Evolutionary conservation across 179 eudicot species (phyloP), one percentile per base, ranked within the genome.

Genomic region (Amaranthus tricolor): DNA sequence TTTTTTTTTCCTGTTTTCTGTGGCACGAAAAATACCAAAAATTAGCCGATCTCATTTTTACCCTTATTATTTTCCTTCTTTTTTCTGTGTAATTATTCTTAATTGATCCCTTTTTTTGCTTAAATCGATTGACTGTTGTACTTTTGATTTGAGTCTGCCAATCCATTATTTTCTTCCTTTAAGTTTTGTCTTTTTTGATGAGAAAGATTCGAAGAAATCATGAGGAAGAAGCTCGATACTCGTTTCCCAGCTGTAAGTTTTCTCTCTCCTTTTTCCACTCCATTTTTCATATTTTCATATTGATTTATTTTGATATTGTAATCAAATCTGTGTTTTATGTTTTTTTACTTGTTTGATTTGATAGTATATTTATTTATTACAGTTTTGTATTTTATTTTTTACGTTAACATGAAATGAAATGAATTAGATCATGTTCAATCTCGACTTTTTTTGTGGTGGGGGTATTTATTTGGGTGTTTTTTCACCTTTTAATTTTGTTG

Each of bases 171-270:
- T 31, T 13, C 50, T 66, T 49, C 9, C 31, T 68, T 68, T 52
- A 51, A 49, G 2, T 13, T 53, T 69, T 69, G 72, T 69, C 72
- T 40, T 69, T 69, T 69, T 69, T 69, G 48, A 31, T 21, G 2
- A 24, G 47, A 69, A 50, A 66, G 57, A 54, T 53, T 60, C 53
- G 70, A 67, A 56, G 57, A 56, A 67, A 50, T 55, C 74, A 82
- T 82, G 85, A 82, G 85, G 70, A 82, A 82, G 79, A 82, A 82
- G 82, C 85, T 82, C 55, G 85, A 82, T 72, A 82, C 85, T 66
- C 85, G 85, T 75, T 82, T 82, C 77, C 85, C 85, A 59, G 85
- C 85, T 78, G 85, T 82, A 78, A 75, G 79, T 74, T 78, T 68
- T 52, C 43, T 57, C 43, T 77, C 5, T 72, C 52, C 0, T 16